Evolutionary conservation across 805 yeast species (phyloP).

Genomic region (Starmerella tilneyi): DNA sequence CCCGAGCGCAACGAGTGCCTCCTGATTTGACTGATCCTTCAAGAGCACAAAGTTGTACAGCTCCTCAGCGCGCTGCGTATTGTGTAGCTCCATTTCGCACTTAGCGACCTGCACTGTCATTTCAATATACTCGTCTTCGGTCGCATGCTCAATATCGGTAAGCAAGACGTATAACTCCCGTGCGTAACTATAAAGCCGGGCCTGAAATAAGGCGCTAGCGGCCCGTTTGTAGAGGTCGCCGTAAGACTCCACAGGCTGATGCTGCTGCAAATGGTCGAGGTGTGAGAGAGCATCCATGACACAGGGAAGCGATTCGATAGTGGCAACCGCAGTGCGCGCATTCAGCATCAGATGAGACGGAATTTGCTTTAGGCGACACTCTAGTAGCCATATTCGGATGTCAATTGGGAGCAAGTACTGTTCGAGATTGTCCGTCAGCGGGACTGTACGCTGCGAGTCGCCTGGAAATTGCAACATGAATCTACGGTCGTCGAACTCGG

Average conservation of each 20-base stretch:
- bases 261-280: constrained; percentile 47
- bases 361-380: constrained; percentile 53
- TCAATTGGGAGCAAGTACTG: constrained; percentile 63
- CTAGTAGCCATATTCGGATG: constrained; percentile 70
- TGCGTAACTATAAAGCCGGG: constrained; percentile 67
- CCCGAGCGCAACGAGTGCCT: constrained; percentile 65
- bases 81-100: constrained; percentile 61
- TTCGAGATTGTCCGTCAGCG: constrained; percentile 7
- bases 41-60: constrained; percentile 25
- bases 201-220: constrained; percentile 60
- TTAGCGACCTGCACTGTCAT: constrained; percentile 55
- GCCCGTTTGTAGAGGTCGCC: constrained; percentile 68
- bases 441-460: constrained; percentile 4
- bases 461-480: constrained; percentile 4
- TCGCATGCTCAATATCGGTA: constrained; percentile 33
- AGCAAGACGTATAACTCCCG: constrained; percentile 53
- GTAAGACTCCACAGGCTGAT: constrained; percentile 45
- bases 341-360: constrained; percentile 19
- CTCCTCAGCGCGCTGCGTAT: constrained; percentile 31
- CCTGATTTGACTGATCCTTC: constrained; percentile 42
- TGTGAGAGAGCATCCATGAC: constrained; percentile 64
- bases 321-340: constrained; percentile 10
- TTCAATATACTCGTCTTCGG: constrained; percentile 25
- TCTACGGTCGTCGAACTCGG: constrained; percentile 74
- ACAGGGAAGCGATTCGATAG: constrained; percentile 31